A percentile compares a stretch with the other conserved stretches of the same genome.
Conservation (phyloP, 2,329 filamentous ascomycete species). For the Plenodomus biglobosus region DNA sequence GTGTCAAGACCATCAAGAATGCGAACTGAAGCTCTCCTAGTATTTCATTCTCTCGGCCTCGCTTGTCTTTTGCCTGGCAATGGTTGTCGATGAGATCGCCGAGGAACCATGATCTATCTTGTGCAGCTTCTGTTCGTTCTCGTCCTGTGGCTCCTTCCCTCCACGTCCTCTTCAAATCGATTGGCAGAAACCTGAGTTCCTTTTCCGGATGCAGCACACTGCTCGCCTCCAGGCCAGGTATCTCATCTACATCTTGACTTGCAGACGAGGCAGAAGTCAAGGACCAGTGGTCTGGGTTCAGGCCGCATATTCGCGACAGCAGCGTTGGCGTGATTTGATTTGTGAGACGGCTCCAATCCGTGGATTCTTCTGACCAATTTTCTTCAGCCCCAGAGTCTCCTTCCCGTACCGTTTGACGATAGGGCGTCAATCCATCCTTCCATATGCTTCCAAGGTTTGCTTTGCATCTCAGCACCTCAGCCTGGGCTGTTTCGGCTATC, state of each 20-base stretch:
- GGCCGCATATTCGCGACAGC: constrained; percentile 54
- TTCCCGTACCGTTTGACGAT: constrained; percentile 47
- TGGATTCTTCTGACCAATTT: constrained; percentile 46
- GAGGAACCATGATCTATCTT: constrained; percentile 64
- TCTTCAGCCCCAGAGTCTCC: constrained; percentile 33
- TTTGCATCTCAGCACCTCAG: constrained; percentile 52
- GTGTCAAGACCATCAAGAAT: constrained; percentile 63
- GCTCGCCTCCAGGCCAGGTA: constrained; percentile 56
- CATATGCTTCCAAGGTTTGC: constrained; percentile 60
- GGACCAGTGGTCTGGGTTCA: constrained; percentile 54
- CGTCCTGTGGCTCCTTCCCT: constrained; percentile 61
- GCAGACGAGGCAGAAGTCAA: constrained; percentile 62
- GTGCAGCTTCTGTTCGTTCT: constrained; percentile 63
- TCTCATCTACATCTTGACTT: constrained; percentile 58
- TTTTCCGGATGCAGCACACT: constrained; percentile 40
- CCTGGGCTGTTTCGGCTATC: constrained; percentile 45
- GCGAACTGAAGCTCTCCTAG: constrained; percentile 64
- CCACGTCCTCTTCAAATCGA: constrained; percentile 66
- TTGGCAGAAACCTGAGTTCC: constrained; percentile 57
- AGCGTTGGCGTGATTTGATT: constrained; percentile 52
- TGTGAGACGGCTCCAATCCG: constrained; percentile 59
- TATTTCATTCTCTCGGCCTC: constrained; percentile 35
- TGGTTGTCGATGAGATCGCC: constrained; percentile 53
- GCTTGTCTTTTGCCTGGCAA: constrained; percentile 36
- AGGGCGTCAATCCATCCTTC: constrained; percentile 55